Base-by-base conservation (phyloP, 1,284 basidiomycete species). In the Ustilago trichophora region DNA sequence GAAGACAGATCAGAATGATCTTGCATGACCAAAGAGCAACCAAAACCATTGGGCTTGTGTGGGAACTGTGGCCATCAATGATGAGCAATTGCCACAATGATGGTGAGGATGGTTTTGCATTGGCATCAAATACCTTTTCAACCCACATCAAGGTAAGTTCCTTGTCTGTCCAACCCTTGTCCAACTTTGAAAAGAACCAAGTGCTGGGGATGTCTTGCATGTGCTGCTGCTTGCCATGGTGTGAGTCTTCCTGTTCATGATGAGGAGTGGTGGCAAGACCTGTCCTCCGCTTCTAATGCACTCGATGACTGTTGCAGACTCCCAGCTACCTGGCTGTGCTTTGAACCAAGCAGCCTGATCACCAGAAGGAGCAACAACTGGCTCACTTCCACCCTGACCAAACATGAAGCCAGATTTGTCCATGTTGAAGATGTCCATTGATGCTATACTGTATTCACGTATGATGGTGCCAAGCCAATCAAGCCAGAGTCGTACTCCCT, bases 211-310 rank as follows among this genome's bases (percentile, higher is more conserved):
- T 31, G 10, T 26, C 31, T 4, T 43, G 19, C 49, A 52, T 52
- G 9, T 19, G 49, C 16, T 41, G 12, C 18, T 52, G 49, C 9
- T 54, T 43, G 2, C 51, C 36, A 46, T 31, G 6, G 32, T 48
- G 24, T 41, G 53, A n/a, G 25, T 22, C 11, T 12, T 2, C 21
- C 51, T 21, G 16, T 22, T 44, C 26, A 34, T 27, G 40, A 37
- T 36, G 11, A 38, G n/a, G 18, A 37, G 26, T 2, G 18, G 41
- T 26, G 26, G 25, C 12, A 29, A 27, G 11, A 43, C 29, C 25
- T 48, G 46, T 13, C 52, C 52, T 5, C 37, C 42, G 21, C 37
- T 41, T 19, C 52, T 31, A 29, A 54, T 54, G 25, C 52, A n/a
- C n/a, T n/a, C n/a, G n/a, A n/a, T n/a, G n/a, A n/a, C n/a, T n/a